Base-by-base conservation (phyloP, 371 early-diverging fungal genomes). In the Actinomortierella ambigua region DNA sequence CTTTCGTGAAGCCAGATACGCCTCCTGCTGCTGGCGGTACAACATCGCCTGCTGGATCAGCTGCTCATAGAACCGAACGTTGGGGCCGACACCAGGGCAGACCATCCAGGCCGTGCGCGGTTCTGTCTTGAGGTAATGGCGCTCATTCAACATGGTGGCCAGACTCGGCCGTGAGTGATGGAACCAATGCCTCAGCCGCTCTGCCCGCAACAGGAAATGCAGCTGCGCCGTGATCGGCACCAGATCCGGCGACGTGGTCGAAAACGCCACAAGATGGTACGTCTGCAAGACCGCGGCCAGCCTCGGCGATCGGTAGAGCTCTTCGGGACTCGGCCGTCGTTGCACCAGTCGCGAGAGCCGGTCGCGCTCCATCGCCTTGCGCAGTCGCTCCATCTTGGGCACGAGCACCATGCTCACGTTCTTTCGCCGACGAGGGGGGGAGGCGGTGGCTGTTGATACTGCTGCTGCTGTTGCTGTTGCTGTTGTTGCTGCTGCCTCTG, bases 31-130 rank as follows among this genome's bases (percentile, higher is more conserved):
- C 22, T 61, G 54, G 11, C 49, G 49, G 17, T 68, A 61, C n/a
- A 22, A 3, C 20, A 57, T 28, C 15, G 27, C n/a, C 27, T 68
- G 54, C 28, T 68, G 62, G 34, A 68, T 68, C 46, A 68, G 29
- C 9, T 50, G 50, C 18, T 68, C 68, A 26, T 61, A 68, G 39
- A 68, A 68, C 39, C 55, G 41, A 20, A 68, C 68, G 27, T 68
- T 68, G n/a, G 61, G 46, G 27, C 27, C 43, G 27, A 68, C 68
- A 0, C 68, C 68, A 0, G 68, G 68, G 46, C 68, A 68, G 13
- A 68, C 68, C 62, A 62, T 68, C 68, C 68, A 68, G 0, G 68
- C 68, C 40, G 68, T 68, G 18, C 62, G 47, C 13, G 54, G 62
- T 27, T 68, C 68, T 11, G 61, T 61, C 47, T 50, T 61, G 39